Conservation (phyloP, 441 rosid genomes). For the Kokia cookei region DNA sequence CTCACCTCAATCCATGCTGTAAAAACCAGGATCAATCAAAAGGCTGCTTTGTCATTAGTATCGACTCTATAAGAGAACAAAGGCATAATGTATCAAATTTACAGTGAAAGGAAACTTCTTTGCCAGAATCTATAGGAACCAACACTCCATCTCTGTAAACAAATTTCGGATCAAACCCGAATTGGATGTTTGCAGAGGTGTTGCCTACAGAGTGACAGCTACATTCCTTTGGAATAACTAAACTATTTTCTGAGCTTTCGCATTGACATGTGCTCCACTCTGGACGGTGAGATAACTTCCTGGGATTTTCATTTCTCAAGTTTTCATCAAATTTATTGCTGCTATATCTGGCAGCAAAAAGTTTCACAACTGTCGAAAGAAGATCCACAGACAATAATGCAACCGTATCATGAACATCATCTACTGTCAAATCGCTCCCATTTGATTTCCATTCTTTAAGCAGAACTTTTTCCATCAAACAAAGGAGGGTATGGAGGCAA, state of each 20-base stretch:
- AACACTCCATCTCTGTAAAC: conserved; percentile 70
- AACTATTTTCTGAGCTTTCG: conserved; percentile 28
- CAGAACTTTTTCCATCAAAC: conserved; percentile 48
- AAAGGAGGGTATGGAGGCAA: conserved; percentile 49
- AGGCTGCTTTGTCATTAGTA: conserved; percentile 48
- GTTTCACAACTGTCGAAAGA: conserved; percentile 39
- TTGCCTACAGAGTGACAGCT: conserved; percentile 42
- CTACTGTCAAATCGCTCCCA: conserved; percentile 35
- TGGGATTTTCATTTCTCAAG: conserved; percentile 17
- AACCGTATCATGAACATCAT: conserved; percentile 65
- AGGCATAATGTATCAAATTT: conserved; percentile 58
- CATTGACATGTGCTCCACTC: conserved; percentile 36
- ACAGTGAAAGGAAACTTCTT: conserved; percentile 47
- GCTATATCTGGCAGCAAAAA: conserved; percentile 21
- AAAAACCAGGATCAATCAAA: conserved; percentile 26
- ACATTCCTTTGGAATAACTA: conserved; percentile 40
- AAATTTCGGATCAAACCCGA: conserved; percentile 38
- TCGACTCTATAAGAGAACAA: conserved; percentile 58
- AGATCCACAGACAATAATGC: conserved; percentile 69
- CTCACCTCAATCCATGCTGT: conserved; percentile 14
- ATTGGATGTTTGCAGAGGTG: conserved; percentile 12
- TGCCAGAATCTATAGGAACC: conserved; percentile 38
- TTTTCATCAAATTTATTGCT: conserved; percentile 18
- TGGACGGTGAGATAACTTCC: conserved; percentile 9
- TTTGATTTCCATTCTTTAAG: conserved; percentile 35